Evolutionary conservation across 768 basidiomycete species (phyloP), one percentile per base, ranked within the genome.

Genomic region (Serpula lacrymans): DNA sequence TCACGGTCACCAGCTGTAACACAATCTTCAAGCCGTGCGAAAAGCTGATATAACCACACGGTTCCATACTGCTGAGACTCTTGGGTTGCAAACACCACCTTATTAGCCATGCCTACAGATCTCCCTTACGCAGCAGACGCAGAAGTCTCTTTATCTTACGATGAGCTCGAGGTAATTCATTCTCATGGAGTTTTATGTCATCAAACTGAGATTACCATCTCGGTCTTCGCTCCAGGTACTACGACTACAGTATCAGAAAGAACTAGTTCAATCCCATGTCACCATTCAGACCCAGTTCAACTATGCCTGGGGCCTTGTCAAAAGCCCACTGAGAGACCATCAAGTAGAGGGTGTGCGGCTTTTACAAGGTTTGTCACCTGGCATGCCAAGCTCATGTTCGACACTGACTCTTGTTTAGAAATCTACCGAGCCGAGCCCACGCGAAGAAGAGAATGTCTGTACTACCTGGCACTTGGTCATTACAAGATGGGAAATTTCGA

Each of bases 241-340:
- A 30, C 71, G 83, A 43, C 54, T 75, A 42, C 94, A 98, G 57
- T 94, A 95, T 65, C 78, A 90, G 72, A 91, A 83, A 62, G 95
- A 99, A 60, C 69, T 80, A 14, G 70, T 77, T 1, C 84, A 91
- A 48, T 75, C 80, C 36, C 92, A 95, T 62, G 77, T 96, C 43
- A 91, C 90, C 8, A 77, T 84, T 6, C 96, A 99, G 67, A 95
- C 93, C 28, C 94, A 91, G 61, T 99, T 99, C 72, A 98, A 98
- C 69, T 94, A 86, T 63, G 80, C 90, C 28, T 96, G 95, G 95
- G 95, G 95, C 2, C 72, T 95, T 23, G 89, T 98, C 38, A 98
- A 98, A 71, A 90, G 88, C 53, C 88, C 87, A 10, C 63, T 78
- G 51, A 75, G 78, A 29, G 84, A 88, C 22, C 77, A 96, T 53